Conservation (phyloP, 495 filamentous ascomycete species). For the Xylaria longipes region DNA sequence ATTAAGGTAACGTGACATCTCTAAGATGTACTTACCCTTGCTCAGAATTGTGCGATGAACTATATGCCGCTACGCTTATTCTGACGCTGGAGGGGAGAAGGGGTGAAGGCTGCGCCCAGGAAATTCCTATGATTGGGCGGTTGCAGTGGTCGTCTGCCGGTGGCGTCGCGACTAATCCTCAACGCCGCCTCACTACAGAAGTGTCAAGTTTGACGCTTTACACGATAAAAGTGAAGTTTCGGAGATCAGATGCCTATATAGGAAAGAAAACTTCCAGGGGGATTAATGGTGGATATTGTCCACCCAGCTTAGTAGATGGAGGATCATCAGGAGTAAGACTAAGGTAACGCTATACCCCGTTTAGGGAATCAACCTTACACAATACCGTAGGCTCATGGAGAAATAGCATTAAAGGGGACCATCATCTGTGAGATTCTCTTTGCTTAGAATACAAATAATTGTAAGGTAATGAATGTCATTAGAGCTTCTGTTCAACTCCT, state of each 20-base stretch:
- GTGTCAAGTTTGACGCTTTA: background rate
- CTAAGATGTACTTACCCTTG: background rate
- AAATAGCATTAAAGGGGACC: background rate
- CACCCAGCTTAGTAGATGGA: background rate
- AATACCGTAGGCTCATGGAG: background rate
- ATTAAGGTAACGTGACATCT: slow-evolving; percentile 19
- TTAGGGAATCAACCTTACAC: background rate
- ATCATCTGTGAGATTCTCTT: background rate
- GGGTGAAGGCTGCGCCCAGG: background rate
- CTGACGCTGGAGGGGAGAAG: background rate
- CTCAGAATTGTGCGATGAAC: background rate
- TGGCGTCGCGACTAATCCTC: background rate
- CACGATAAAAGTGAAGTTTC: background rate
- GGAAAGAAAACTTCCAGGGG: slow-evolving; percentile 11
- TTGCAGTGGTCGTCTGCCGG: background rate
- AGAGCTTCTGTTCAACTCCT: too few species aligned
- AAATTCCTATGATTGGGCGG: background rate
- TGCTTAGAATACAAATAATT: background rate
- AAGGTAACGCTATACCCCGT: slow-evolving; percentile 1
- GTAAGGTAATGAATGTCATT: too few species aligned
- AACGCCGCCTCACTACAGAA: background rate
- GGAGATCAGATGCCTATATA: slow-evolving; percentile 12
- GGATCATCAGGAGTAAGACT: slow-evolving; percentile 5
- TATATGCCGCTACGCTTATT: background rate
- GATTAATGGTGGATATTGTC: slow-evolving; percentile 6